Conservation (phyloP, 1,284 basidiomycete genomes). For the Cryptococcus sp. region DNA sequence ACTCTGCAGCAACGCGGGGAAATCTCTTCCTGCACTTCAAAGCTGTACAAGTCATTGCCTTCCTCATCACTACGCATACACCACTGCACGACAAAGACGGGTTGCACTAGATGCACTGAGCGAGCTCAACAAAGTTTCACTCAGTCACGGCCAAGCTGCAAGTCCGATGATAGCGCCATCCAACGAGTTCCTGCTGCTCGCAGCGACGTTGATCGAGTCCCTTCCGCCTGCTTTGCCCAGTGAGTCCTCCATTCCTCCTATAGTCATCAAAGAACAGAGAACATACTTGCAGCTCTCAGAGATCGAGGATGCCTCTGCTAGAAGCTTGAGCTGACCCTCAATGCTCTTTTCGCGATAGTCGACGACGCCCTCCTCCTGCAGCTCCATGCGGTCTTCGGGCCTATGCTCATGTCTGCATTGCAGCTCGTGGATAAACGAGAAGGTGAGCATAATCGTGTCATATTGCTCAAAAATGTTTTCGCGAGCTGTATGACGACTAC, state of each 20-base stretch:
- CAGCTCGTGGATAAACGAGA: slow-evolving; percentile 46
- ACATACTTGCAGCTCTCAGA: too few species aligned
- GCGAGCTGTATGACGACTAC: neutral
- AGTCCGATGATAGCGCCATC: slow-evolving; percentile 11
- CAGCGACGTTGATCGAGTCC: slow-evolving; percentile 27
- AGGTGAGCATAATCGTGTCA: slow-evolving; percentile 25
- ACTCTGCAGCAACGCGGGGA: too few species aligned
- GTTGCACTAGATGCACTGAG: too few species aligned
- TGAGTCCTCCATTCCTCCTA: too few species aligned
- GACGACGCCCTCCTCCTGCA: slow-evolving; percentile 34
- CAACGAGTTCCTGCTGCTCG: slow-evolving; percentile 30
- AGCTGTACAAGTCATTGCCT: too few species aligned
- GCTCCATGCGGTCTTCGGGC: slow-evolving; percentile 43
- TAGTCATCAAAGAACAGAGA: neutral
- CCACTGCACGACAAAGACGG: too few species aligned
- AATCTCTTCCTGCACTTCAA: too few species aligned
- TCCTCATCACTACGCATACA: too few species aligned
- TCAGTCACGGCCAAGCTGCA: too few species aligned
- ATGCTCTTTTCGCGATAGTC: slow-evolving; percentile 6
- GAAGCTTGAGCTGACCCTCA: neutral
- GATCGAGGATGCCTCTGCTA: neutral
- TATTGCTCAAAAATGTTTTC: neutral
- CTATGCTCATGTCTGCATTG: slow-evolving; percentile 45
- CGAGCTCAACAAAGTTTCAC: too few species aligned
- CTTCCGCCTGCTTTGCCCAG: slow-evolving; percentile 22